phyloP scores from a whole-genome alignment of 768 basidiomycete species.

The Hypsizygus marmoreus region DNA sequence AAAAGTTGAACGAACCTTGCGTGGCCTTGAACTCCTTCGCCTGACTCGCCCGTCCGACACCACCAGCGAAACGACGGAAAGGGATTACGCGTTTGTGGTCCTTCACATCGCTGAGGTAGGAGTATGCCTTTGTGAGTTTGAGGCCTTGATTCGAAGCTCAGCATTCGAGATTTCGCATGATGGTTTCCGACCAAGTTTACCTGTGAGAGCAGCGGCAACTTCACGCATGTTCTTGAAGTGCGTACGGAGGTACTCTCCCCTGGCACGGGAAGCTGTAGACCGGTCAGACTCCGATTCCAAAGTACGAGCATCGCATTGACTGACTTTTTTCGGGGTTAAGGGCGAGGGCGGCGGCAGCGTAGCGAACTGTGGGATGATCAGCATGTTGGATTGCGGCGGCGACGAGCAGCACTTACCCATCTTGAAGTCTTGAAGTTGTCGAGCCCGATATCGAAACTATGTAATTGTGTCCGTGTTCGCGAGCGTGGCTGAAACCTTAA shows the following conservation, averaged over 20 bases:
- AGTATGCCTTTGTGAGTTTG: constrained; percentile 92
- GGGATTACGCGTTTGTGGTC: constrained; percentile 98
- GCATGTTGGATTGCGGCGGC: constrained; percentile 17
- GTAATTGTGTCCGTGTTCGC: constrained; percentile 17
- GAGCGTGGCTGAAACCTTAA: constrained; percentile 50
- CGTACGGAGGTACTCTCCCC: constrained; percentile 96
- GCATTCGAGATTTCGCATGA: not conserved
- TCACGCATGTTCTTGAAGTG: constrained; percentile 99
- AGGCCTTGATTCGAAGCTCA: constrained; percentile 56
- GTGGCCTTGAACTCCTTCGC: constrained; percentile 97
- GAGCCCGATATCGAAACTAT: constrained; percentile 35
- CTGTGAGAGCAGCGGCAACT: constrained; percentile 91
- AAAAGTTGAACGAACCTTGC: constrained; percentile 80
- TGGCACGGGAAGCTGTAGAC: constrained; percentile 78
- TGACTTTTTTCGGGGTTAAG: constrained; percentile 95
- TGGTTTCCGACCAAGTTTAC: constrained; percentile 43
- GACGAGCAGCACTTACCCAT: constrained; percentile 56
- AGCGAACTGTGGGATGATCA: constrained; percentile 67
- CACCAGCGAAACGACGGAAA: constrained; percentile 93
- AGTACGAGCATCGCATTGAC: constrained; percentile 27
- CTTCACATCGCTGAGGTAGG: constrained; percentile 90
- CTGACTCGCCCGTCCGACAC: constrained; percentile 92
- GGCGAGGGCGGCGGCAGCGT: constrained; percentile 85
- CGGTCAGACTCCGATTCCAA: constrained; percentile 25
- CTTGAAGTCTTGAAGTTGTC: constrained; percentile 60